A percentile compares a stretch with the other conserved stretches of the same genome.
Evolutionary conservation across 2,329 filamentous ascomycete genomes (phyloP).

Genomic region (Biscogniauxia marginata): DNA sequence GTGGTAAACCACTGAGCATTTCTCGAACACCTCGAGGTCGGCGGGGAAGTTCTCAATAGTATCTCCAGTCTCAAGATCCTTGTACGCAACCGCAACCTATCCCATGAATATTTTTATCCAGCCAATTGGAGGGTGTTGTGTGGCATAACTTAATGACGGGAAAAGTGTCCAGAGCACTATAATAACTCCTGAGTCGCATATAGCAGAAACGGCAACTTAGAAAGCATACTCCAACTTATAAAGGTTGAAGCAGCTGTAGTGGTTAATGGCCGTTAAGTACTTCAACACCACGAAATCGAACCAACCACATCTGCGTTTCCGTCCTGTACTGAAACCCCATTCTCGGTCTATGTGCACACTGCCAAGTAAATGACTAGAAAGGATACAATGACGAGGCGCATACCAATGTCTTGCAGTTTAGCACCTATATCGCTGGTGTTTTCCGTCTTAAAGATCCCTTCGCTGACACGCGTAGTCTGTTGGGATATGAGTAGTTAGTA

Average conservation of each 20-base stretch:
- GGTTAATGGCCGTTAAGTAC: conserved; percentile 62
- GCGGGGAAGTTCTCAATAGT: conserved; percentile 63
- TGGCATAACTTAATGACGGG: too few species aligned
- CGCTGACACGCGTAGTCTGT: conserved; percentile 50
- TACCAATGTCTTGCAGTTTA: conserved; percentile 38
- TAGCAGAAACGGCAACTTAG: background rate
- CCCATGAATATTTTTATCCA: too few species aligned
- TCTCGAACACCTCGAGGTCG: conserved; percentile 46
- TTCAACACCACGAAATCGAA: conserved; percentile 68
- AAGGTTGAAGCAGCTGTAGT: conserved; percentile 62
- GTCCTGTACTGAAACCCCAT: conserved; percentile 39
- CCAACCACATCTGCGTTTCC: conserved; percentile 57
- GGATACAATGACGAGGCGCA: conserved; percentile 19
- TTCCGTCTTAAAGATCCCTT: conserved; percentile 63
- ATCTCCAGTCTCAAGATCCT: conserved; percentile 43
- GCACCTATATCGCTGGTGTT: conserved; percentile 38
- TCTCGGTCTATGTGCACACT: too few species aligned
- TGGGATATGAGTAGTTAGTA: too few species aligned
- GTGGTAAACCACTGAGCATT: conserved; percentile 60
- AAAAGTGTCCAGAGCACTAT: too few species aligned
- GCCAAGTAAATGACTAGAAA: background rate
- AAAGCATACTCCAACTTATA: conserved; percentile 50
- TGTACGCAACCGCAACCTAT: conserved; percentile 66
- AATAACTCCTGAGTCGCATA: too few species aligned
- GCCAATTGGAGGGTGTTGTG: too few species aligned